Percentiles rank a stretch among this genome's conserved stretches.
These are phyloP conservation scores for Delonix regia DNA, from an alignment of 306 rosid genomes.

Conservation along the genomic window DNA sequence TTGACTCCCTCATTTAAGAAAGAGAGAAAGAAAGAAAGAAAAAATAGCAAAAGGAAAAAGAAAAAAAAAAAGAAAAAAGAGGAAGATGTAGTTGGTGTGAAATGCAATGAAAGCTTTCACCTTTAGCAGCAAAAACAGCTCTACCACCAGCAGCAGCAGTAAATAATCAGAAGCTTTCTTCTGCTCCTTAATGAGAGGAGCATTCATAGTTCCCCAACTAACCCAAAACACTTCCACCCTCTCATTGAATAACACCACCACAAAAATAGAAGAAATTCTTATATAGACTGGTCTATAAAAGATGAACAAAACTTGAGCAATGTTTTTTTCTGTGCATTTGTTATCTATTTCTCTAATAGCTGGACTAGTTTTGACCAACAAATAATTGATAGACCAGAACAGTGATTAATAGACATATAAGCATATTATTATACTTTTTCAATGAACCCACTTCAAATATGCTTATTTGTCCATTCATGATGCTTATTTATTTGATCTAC, in stretches of 20 bases:
- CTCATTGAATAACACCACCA: slow-evolving; percentile 62
- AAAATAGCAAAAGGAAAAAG: background rate
- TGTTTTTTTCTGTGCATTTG: no score
- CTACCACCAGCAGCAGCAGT: slow-evolving; percentile 56
- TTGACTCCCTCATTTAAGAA: slow-evolving; percentile 78
- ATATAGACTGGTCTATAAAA: no score
- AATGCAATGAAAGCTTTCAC: slow-evolving; percentile 57
- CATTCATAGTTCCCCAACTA: slow-evolving; percentile 80
- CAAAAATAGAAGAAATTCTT: background rate
- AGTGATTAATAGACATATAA: no score
- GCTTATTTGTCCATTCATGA: no score
- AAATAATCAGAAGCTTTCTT: slow-evolving; percentile 53
- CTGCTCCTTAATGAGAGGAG: slow-evolving; percentile 61
- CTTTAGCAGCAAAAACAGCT: slow-evolving; percentile 47
- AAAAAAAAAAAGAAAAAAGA: background rate
- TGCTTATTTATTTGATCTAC: no score
- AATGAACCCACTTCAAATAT: no score
- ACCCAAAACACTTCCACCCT: slow-evolving; percentile 50
- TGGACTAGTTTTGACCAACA: no score
- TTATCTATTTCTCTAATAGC: no score
- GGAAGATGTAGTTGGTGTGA: slow-evolving; percentile 61
- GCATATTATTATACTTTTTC: no score
- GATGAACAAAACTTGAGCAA: no score
- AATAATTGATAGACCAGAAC: no score
- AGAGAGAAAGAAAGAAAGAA: no score